A percentile compares a stretch with the other conserved stretches of the same genome.
Evolutionary conservation across 2,329 filamentous ascomycete genomes (phyloP).

Genomic region (Westerdykella ornata): DNA sequence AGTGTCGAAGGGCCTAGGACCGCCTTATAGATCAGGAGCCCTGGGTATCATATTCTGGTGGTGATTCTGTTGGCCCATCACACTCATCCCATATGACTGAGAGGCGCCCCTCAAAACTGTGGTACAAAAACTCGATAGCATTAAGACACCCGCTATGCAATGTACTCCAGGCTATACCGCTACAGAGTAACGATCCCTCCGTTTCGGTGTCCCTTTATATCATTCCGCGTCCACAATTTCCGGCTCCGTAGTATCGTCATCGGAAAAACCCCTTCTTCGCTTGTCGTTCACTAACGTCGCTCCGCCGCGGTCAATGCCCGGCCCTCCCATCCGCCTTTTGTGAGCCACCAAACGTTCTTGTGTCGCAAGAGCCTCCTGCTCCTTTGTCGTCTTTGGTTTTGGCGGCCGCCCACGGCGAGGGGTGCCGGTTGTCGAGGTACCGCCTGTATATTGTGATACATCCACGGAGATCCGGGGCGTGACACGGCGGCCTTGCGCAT

Average conservation of each 20-base stretch:
- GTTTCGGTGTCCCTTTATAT: too few relatives aligned
- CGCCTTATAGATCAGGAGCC: too few relatives aligned
- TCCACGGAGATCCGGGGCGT: conserved; percentile 40
- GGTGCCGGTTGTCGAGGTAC: conserved; percentile 33
- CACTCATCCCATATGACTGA: too few relatives aligned
- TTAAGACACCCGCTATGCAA: too few relatives aligned
- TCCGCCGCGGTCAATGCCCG: conserved; percentile 48
- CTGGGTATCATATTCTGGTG: neutral
- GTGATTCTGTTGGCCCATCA: neutral
- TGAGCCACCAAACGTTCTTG: conserved; percentile 43
- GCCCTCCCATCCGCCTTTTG: conserved; percentile 47
- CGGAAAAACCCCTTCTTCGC: conserved; percentile 45
- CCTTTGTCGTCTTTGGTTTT: conserved; percentile 20
- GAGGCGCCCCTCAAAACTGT: too few relatives aligned
- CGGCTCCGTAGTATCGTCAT: conserved; percentile 47
- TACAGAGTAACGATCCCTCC: too few relatives aligned
- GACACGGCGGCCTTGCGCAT: conserved; percentile 42
- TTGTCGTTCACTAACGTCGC: conserved; percentile 48
- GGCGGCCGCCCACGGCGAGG: conserved; percentile 29
- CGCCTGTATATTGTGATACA: conserved; percentile 8
- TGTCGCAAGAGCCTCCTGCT: conserved; percentile 43
- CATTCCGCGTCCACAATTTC: conserved; percentile 31
- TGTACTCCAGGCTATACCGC: too few relatives aligned
- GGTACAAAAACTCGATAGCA: too few relatives aligned
- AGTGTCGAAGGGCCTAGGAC: too few relatives aligned